These are phyloP conservation scores for Cladophialophora chaetospira DNA, from an alignment of 2,329 filamentous ascomycete species.

Conservation along the genomic window DNA sequence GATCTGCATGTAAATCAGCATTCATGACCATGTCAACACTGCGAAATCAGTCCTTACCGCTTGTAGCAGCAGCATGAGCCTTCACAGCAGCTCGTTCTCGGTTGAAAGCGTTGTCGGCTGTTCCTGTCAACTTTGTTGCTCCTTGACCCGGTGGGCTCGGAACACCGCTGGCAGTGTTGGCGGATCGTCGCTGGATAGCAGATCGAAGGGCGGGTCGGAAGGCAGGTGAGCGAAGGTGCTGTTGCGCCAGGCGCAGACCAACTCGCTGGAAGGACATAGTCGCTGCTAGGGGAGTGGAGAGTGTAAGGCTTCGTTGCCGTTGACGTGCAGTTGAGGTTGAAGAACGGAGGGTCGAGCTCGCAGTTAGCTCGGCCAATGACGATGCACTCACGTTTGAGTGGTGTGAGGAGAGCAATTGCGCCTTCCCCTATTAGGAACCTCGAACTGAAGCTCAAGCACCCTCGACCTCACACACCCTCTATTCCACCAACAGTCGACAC, in stretches of 20 bases:
- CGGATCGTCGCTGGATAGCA: conserved; percentile 69
- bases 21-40: conserved; percentile 9
- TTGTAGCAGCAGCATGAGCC: conserved; percentile 81
- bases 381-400: neutral
- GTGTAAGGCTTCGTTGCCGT: conserved; percentile 1
- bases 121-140: conserved; percentile 54
- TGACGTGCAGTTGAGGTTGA: neutral
- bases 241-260: conserved; percentile 63
- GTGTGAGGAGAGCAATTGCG: conserved; percentile 5
- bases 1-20: conserved; percentile 57
- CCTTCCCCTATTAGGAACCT: conserved; percentile 6
- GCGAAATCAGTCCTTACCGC: conserved; percentile 57
- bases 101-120: conserved; percentile 86
- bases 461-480: conserved; percentile 12
- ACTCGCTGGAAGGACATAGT: conserved; percentile 67
- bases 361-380: conserved; percentile 4
- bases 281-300: conserved; percentile 34
- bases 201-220: conserved; percentile 59
- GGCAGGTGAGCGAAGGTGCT: conserved; percentile 60
- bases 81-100: conserved; percentile 87
- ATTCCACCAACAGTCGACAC: conserved; percentile 10
- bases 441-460: conserved; percentile 12
- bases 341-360: conserved; percentile 8
- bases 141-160: conserved; percentile 41
- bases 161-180: conserved; percentile 37